Base-by-base conservation (phyloP, 2,329 filamentous ascomycete genomes). In the Magnaporthiopsis incrustans region DNA sequence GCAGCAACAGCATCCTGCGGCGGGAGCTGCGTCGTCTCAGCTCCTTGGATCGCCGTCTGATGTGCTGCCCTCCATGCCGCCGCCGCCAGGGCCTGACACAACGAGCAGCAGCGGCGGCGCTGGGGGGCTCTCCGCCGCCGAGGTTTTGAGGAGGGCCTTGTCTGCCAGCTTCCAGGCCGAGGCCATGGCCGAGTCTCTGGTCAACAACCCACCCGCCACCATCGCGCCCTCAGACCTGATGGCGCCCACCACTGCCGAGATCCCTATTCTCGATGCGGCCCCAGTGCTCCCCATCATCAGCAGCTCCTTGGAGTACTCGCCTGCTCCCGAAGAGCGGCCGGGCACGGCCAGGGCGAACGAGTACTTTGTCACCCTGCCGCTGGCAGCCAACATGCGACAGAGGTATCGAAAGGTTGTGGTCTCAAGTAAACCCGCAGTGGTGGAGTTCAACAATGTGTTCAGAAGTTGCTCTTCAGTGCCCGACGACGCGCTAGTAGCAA, bases 341-440 rank as follows among this genome's bases (percentile, higher is more conserved):
- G 59, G 65, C 3, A 26, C 38, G 7, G 60, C 62, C 11, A 27
- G 25, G 33, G 7, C n/a, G 10, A 75, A 74, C 64, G 81, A 85
- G 59, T 82, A 82, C 66, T 68, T 81, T 4, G 73, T 88, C 38
- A 86, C 85, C 0, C 73, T 89, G 0, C 83, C 85, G 0, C 81
- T 88, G 67, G 79, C 82, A 22, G 76, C 82, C 18, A 82, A 78
- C 62, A 75, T 78, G 11, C 79, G 85, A 22, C 77, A 79, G 3
- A 75, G 79, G 22, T 88, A 88, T 66, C 74, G 61, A 32, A 77
- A 81, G 35, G 77, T 78, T 1, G 74, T 88, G 25, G 70, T 76
- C 14, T 74, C 79, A 18, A 76, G 77, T 66, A 78, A 77, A 65
- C 67, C 71, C 8, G 73, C 77, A 1, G 78, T 84, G n/a, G 73